phyloP scores from a whole-genome alignment of 2,329 filamentous ascomycete genomes.

The Trichoderma guizhouense region DNA sequence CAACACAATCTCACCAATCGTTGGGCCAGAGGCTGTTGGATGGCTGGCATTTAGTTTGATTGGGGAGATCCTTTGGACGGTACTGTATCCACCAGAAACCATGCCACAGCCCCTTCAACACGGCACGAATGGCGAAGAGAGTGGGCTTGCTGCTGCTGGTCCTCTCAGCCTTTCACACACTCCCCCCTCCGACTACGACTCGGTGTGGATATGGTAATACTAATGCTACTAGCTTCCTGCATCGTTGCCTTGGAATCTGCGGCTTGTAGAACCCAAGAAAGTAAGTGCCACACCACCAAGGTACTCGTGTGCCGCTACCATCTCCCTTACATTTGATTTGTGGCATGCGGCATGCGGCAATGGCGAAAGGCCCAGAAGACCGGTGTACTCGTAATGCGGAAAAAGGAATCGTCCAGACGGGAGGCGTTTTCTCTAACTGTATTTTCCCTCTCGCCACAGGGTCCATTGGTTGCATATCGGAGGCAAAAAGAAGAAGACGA shows the following conservation, averaged over 20 bases:
- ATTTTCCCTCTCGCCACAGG: conserved; percentile 8
- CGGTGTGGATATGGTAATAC: conserved; percentile 13
- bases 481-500: neutral
- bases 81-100: conserved; percentile 11
- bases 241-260: conserved; percentile 1
- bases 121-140: conserved; percentile 1
- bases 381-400: neutral
- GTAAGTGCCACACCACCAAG: conserved; percentile 14
- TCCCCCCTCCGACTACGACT: neutral
- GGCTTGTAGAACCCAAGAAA: neutral
- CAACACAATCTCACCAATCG: neutral
- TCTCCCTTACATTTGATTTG: conserved; percentile 1
- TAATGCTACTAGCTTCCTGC: conserved; percentile 2
- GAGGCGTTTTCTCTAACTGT: neutral
- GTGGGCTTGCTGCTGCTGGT: neutral
- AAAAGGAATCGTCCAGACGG: neutral
- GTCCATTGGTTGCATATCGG: neutral
- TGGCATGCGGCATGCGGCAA: neutral
- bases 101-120: conserved; percentile 5
- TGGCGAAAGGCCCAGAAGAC: neutral
- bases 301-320: neutral
- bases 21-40: conserved; percentile 4
- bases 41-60: neutral
- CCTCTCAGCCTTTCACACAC: conserved; percentile 15
- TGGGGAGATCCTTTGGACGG: conserved; percentile 10